A percentile compares a stretch with the other conserved stretches of the same genome.
Conservation (phyloP, 108 stramenopile genomes). For the Nitzschia sp. region DNA sequence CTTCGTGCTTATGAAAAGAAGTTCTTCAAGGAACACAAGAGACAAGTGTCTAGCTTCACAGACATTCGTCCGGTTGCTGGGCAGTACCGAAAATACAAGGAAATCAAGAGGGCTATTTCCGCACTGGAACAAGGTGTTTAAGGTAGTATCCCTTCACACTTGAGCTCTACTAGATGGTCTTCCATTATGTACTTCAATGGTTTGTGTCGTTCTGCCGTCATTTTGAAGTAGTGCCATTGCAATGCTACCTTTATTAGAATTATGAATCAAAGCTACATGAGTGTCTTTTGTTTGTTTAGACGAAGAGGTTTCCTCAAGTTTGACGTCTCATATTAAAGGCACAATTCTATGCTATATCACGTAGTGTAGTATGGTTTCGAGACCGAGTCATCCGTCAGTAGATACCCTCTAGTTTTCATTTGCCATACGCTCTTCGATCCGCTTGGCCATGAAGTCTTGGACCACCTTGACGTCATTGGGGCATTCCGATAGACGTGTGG, state of each 20-base stretch:
- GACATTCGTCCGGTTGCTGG: constrained; percentile 90
- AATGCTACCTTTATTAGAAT: background rate
- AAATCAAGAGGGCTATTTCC: constrained; percentile 85
- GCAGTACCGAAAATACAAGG: constrained; percentile 89
- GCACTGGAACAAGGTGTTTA: constrained; percentile 37
- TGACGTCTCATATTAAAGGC: too few relatives aligned
- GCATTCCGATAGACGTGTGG: constrained; percentile 70
- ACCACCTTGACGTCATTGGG: constrained; percentile 77
- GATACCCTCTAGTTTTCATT: background rate
- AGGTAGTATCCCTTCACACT: background rate
- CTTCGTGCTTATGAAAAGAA: constrained; percentile 86
- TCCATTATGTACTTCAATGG: background rate
- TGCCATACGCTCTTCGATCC: constrained; percentile 36
- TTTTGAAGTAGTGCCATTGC: background rate
- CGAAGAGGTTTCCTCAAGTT: too few relatives aligned
- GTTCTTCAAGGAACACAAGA: constrained; percentile 78
- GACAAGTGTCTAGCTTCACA: constrained; percentile 86
- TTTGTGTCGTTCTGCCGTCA: background rate
- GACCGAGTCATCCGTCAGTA: too few relatives aligned
- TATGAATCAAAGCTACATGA: too few relatives aligned
- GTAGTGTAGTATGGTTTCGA: too few relatives aligned
- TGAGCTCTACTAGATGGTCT: background rate
- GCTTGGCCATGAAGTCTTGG: constrained; percentile 76
- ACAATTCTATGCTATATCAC: too few relatives aligned
- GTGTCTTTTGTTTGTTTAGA: too few relatives aligned